Evolutionary conservation across 164 flowering plant species (phyloP).

Genomic region (Chimonanthus salicifolius): DNA sequence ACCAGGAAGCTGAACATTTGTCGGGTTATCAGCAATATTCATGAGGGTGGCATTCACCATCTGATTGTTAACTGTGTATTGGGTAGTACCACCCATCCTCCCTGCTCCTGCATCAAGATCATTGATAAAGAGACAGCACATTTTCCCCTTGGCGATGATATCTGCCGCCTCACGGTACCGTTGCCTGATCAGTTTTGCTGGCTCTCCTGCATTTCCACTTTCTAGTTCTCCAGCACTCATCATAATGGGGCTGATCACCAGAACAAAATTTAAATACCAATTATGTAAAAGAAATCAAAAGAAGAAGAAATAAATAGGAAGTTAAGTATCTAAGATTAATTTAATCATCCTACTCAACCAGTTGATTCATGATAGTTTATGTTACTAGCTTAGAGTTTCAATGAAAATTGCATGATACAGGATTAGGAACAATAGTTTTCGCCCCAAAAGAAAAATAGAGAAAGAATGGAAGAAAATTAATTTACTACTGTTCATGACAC

Average conservation of each 20-base stretch:
- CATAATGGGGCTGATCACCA: constrained; percentile 34
- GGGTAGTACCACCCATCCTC: constrained; percentile 44
- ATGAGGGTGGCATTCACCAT: constrained; percentile 54
- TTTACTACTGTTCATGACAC: too few relatives aligned
- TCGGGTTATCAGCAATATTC: constrained; percentile 58
- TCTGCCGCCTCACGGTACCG: constrained; percentile 50
- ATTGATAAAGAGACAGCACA: constrained; percentile 47
- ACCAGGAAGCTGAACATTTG: constrained; percentile 47
- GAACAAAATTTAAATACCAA: not conserved
- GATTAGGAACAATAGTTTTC: too few relatives aligned
- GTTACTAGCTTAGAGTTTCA: too few relatives aligned
- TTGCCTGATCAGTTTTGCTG: constrained; percentile 43
- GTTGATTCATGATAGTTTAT: too few relatives aligned
- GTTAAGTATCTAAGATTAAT: too few relatives aligned
- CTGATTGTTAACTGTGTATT: constrained; percentile 54
- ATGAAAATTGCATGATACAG: too few relatives aligned
- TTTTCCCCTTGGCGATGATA: constrained; percentile 40
- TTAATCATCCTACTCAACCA: too few relatives aligned
- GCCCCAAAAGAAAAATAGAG: too few relatives aligned
- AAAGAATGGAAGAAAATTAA: too few relatives aligned
- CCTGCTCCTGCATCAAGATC: constrained; percentile 56
- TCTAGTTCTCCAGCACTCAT: constrained; percentile 51
- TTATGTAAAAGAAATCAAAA: too few relatives aligned
- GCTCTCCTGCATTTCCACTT: constrained; percentile 49
- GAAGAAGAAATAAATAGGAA: too few relatives aligned